Conservation (phyloP, 2,329 filamentous ascomycete genomes). For the Talaromyces sp. region DNA sequence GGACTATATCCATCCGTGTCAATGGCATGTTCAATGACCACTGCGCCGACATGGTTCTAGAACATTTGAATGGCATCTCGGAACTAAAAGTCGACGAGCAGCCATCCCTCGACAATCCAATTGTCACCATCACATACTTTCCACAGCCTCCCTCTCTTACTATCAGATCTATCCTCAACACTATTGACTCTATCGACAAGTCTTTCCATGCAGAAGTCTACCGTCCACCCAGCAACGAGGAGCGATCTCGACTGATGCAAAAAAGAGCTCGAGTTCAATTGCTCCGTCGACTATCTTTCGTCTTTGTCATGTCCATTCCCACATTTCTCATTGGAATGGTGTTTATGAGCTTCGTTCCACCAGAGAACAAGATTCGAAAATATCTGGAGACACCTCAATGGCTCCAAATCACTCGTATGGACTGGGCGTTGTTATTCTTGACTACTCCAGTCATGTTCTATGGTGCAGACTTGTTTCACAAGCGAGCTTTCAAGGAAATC, state of each 20-base stretch:
- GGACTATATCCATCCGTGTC: slow-evolving; percentile 63
- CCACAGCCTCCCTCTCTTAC: slow-evolving; percentile 68
- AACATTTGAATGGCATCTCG: slow-evolving; percentile 32
- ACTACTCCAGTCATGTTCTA: slow-evolving; percentile 85
- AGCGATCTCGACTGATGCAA: slow-evolving; percentile 71
- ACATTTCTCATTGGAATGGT: slow-evolving; percentile 85
- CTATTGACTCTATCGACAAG: slow-evolving; percentile 64
- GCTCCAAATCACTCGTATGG: slow-evolving; percentile 65
- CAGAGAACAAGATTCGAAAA: slow-evolving; percentile 55
- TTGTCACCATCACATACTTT: slow-evolving; percentile 67
- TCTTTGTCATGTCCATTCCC: slow-evolving; percentile 70
- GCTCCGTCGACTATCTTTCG: slow-evolving; percentile 66
- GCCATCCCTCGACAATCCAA: slow-evolving; percentile 60
- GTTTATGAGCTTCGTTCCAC: slow-evolving; percentile 77
- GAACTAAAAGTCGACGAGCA: slow-evolving; percentile 43
- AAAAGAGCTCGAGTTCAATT: slow-evolving; percentile 66
- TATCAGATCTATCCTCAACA: slow-evolving; percentile 67
- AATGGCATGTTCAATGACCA: slow-evolving; percentile 72
- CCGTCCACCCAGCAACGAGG: slow-evolving; percentile 78
- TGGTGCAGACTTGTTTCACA: slow-evolving; percentile 80
- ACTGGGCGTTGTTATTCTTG: slow-evolving; percentile 75
- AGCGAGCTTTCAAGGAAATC: slow-evolving; percentile 74
- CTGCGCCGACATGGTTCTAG: slow-evolving; percentile 54
- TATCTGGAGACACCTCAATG: slow-evolving; percentile 70
- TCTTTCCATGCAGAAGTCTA: slow-evolving; percentile 67